Base-by-base conservation (phyloP, 345 rosid genomes). In the Eucalyptus polyanthemos region DNA sequence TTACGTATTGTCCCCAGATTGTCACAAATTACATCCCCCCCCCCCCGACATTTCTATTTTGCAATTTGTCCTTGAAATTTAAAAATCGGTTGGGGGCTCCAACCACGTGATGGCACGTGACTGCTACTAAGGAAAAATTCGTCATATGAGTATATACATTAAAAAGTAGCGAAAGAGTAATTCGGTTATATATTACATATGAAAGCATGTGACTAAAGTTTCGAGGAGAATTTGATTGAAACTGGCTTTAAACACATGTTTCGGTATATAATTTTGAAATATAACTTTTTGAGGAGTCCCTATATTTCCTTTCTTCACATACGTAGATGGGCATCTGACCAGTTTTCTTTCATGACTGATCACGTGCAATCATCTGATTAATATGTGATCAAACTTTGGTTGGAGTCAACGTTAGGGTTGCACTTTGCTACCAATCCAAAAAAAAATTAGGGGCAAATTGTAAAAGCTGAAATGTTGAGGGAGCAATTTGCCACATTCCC, bases 201-300 rank as follows among this genome's bases (percentile, higher is more conserved):
- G 11, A n/a, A 34, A 65, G 76, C 76, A 65, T 14, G 76, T 34
- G 34, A n/a, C 37, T 29, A n/a, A n/a, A 65, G 37, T 65, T 65
- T 6, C 6, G 0, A n/a, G 8, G 3, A n/a, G 17, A 62, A 62
- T 65, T 29, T 29, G 34, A 65, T 29, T 0, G 9, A 29, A 7
- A 65, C 29, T 1, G 1, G 34, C 72, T 65, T 31, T 16, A 65
- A 65, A 29, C 2, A 65, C 34, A 29, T 29, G 16, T 65, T 6
- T 7, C 5, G 1, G 4, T 29, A 13, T 12, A 13, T 62, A 27
- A 7, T 62, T 62, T 29, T 62, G 34, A 62, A 14, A 14, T 62
- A 27, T 27, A 29, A 12, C 0, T 24, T 65, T 62, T 29, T 14
- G 4, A 65, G 19, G 15, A 4, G 37, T 29, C 17, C 9, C 5